Base-by-base conservation (phyloP, 345 rosid species). In the Salix exigua region DNA sequence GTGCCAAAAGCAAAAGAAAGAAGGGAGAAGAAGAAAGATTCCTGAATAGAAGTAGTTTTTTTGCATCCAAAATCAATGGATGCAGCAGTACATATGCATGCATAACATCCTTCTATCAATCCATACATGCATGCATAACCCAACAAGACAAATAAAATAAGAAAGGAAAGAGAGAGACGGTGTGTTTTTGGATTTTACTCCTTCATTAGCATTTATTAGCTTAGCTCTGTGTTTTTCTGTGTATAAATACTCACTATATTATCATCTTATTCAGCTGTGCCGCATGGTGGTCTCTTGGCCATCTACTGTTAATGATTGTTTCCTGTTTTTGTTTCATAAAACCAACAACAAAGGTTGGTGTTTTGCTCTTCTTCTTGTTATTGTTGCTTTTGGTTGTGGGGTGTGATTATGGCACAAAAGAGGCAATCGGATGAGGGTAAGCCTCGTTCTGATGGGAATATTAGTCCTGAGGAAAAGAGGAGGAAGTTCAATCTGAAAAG, bases 351-450 rank as follows among this genome's bases (percentile, higher is more conserved):
- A 73, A 48, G 26, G 51, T 16, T 37, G 17, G 33, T 16, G 53
- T 25, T 78, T 70, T 19, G 69, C 25, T 44, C 37, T 55, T 53
- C 23, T 53, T 53, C 23, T 53, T 10, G n/a, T 7, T 58, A 19
- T 10, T 21, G 62, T 17, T 25, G 28, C 25, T 46, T 40, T 58
- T 19, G 37, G 35, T 23, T 17, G 40, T n/a, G 19, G 55, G 72
- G 46, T 53, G 11, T 69, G 69, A 81, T 75, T 77, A 95, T 95
- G 99, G 88, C 99, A 51, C 93, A 91, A 78, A 96, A 96, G 85
- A 90, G 98, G 81, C 94, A 90, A 61, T 87, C 87, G 63, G 99
- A 96, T 18, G 91, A 89, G 46, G 88, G 86, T 6, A 91, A 87
- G 85, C 80, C 83, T 75, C 89, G 84, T 44, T 51, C 81, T 0